phyloP scores from a whole-genome alignment of 441 rosid genomes.

The Omphalea diandra region DNA sequence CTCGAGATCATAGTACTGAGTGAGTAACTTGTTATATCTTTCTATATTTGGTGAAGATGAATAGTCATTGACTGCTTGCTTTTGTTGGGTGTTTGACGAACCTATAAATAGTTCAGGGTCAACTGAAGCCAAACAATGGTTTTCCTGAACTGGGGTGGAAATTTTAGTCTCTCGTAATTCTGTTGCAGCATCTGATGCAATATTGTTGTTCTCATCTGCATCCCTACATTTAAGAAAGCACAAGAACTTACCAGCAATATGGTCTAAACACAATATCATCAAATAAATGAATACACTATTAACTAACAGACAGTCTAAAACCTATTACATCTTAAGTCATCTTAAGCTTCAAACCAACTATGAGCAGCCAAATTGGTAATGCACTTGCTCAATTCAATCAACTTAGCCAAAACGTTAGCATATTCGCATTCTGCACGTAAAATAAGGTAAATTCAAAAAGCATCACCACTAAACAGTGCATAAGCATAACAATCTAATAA shows the following conservation, averaged over 20 bases:
- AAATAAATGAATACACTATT: not conserved
- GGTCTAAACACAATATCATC: not conserved
- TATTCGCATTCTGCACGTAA: not conserved
- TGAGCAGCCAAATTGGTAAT: not conserved
- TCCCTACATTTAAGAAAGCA: conserved; percentile 26
- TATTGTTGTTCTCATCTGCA: conserved; percentile 23
- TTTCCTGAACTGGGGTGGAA: conserved; percentile 24
- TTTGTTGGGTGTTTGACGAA: conserved; percentile 24
- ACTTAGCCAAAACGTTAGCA: not conserved
- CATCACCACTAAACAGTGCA: not conserved
- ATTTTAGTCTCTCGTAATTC: conserved; percentile 22
- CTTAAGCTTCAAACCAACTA: not conserved
- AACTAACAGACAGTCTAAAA: not conserved
- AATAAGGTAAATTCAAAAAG: not conserved
- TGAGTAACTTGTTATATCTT: conserved; percentile 46
- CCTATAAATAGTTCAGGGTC: conserved; percentile 23
- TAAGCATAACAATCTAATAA: too few relatives aligned
- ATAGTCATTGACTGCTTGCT: conserved; percentile 20
- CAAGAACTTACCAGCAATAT: not conserved
- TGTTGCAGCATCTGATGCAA: conserved; percentile 16
- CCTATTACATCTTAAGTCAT: not conserved
- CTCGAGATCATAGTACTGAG: conserved; percentile 59
- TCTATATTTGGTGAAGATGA: conserved; percentile 31
- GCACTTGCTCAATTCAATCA: not conserved
- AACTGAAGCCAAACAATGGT: conserved; percentile 17